Evolutionary conservation across 1,139 yeast species (phyloP).

Genomic region (Williopsis jadinii): DNA sequence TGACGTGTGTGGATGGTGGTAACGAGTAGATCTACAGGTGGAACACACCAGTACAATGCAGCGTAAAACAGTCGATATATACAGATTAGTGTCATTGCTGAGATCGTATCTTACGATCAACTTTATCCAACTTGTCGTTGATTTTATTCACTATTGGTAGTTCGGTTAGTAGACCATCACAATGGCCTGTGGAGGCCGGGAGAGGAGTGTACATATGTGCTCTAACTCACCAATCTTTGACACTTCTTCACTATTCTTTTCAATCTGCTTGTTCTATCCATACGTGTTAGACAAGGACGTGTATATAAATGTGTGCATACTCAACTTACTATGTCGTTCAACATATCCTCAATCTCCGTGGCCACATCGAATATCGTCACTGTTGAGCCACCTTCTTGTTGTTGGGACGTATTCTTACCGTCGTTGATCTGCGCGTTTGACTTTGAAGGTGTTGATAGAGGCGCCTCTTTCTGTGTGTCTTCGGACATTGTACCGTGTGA

Average conservation of each 20-base stretch:
- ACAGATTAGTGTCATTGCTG: not conserved
- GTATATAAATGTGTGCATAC: not conserved
- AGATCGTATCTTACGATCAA: conserved; percentile 14
- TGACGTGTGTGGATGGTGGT: too few relatives aligned
- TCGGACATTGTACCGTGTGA: too few relatives aligned
- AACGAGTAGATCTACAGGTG: too few relatives aligned
- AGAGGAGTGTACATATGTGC: too few relatives aligned
- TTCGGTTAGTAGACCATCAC: not conserved
- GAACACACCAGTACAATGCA: too few relatives aligned
- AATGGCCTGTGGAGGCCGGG: too few relatives aligned
- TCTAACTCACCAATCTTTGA: not conserved
- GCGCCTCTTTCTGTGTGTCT: conserved; percentile 3
- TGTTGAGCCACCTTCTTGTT: conserved; percentile 8
- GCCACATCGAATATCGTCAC: conserved; percentile 47
- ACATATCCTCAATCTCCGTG: conserved; percentile 37
- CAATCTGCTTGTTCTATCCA: conserved; percentile 8
- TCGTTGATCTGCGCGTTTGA: not conserved
- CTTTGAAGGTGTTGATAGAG: conserved; percentile 11
- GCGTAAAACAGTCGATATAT: not conserved
- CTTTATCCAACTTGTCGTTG: conserved; percentile 16
- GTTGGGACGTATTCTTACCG: not conserved
- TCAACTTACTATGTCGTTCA: conserved; percentile 29
- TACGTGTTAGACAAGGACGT: not conserved
- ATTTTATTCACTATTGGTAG: conserved; percentile 15
- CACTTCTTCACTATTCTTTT: conserved; percentile 11